phyloP scores from a whole-genome alignment of 2,329 filamentous ascomycete species.

The Phialophora macrospora region DNA sequence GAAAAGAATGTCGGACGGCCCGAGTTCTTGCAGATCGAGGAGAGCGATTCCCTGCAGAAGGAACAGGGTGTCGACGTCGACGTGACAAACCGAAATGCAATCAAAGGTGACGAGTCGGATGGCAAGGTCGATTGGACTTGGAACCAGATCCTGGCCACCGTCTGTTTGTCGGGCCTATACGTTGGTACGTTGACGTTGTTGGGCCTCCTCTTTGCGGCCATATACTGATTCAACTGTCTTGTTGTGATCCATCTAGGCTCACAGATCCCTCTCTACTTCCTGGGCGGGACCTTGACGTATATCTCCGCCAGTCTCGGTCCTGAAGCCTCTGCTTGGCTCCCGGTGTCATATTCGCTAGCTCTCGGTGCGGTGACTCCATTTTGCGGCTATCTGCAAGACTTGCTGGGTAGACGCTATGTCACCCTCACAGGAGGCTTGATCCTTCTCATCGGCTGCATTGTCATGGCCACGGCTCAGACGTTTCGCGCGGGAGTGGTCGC shows the following conservation, averaged over 20 bases:
- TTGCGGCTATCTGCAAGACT: conserved; percentile 26
- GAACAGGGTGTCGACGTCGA: no score
- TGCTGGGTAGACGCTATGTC: conserved; percentile 26
- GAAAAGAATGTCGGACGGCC: no score
- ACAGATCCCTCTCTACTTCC: conserved; percentile 28
- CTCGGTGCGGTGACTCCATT: conserved; percentile 25
- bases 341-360: conserved; percentile 20
- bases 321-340: conserved; percentile 14
- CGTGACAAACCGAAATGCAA: no score
- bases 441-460: conserved; percentile 20
- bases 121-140: no score
- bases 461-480: conserved; percentile 22
- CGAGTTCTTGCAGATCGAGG: no score
- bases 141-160: no score
- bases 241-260: conserved; percentile 10
- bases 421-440: conserved; percentile 18
- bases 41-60: no score
- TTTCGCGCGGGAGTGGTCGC: conserved; percentile 16
- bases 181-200: no score
- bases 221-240: no score
- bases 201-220: no score
- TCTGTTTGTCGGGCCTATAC: no score
- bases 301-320: conserved; percentile 19
- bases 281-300: conserved; percentile 18
- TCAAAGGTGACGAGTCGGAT: no score